A percentile compares a stretch with the other conserved stretches of the same genome.
These are phyloP conservation scores for Mucuna pruriens DNA, from an alignment of 306 rosid genomes.

Conservation along the genomic window DNA sequence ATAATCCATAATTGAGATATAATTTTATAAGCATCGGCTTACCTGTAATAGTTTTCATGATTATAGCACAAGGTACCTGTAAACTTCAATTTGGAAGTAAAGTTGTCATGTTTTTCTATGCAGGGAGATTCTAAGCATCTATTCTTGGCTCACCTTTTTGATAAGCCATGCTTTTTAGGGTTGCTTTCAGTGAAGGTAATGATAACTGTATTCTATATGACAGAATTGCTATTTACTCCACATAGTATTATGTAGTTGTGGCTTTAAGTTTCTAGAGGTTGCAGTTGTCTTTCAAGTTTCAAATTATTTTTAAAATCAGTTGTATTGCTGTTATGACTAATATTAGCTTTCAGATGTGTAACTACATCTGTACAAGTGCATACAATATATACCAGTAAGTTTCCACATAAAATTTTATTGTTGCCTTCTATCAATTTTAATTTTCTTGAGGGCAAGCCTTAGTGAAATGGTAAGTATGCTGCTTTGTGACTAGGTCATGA, in stretches of 20 bases:
- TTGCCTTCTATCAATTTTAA: background rate
- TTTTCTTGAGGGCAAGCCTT: background rate
- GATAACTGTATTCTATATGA: background rate
- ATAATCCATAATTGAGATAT: background rate
- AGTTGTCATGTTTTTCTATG: conserved; percentile 35
- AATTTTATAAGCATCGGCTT: conserved; percentile 5
- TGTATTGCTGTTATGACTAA: background rate
- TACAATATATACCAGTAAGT: background rate
- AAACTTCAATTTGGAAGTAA: conserved; percentile 30
- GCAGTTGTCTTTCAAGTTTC: background rate
- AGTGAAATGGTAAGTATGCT: background rate
- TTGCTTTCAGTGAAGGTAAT: conserved; percentile 82
- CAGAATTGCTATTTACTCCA: background rate
- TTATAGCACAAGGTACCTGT: background rate
- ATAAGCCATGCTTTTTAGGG: conserved; percentile 92
- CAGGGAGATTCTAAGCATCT: conserved; percentile 74
- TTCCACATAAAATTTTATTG: background rate
- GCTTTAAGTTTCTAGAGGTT: background rate
- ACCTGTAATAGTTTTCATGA: background rate
- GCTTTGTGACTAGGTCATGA: background rate
- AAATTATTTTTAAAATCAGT: background rate
- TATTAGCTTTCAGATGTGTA: conserved; percentile 20
- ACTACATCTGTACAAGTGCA: background rate
- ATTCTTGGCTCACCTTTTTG: conserved; percentile 83
- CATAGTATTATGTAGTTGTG: background rate